phyloP scores from a whole-genome alignment of 108 stramenopile species.

The Fragilariopsis cylindrus region DNA sequence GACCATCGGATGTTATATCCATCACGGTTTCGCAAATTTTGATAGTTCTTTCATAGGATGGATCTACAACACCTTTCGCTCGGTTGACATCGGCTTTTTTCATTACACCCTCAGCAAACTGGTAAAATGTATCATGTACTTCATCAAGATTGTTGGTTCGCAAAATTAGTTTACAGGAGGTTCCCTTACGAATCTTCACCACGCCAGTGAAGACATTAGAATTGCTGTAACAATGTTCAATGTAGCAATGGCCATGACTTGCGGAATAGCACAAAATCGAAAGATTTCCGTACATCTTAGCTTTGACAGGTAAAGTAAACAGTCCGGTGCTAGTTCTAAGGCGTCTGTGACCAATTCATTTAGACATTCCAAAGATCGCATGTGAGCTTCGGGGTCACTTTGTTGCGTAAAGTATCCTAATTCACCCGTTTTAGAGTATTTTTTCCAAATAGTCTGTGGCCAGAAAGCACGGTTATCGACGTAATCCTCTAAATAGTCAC shows the following conservation, averaged over 20 bases:
- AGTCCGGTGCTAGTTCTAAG: conserved; percentile 91
- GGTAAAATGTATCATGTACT: conserved; percentile 75
- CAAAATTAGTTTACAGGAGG: conserved; percentile 79
- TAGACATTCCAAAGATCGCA: conserved; percentile 72
- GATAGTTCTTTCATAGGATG: conserved; percentile 72
- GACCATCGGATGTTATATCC: conserved; percentile 49
- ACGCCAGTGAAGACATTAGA: conserved; percentile 96
- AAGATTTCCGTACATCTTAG: conserved; percentile 89
- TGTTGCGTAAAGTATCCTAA: conserved; percentile 88
- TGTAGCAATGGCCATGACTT: conserved; percentile 99
- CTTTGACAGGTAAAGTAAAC: conserved; percentile 89
- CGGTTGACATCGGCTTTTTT: conserved; percentile 48
- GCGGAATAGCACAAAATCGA: conserved; percentile 99
- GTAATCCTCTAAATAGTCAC: conserved; percentile 99
- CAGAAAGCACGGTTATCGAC: conserved; percentile 99
- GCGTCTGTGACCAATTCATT: conserved; percentile 98
- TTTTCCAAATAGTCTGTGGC: conserved; percentile 96
- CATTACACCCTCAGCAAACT: conserved; percentile 58
- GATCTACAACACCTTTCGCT: conserved; percentile 62
- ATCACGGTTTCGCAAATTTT: conserved; percentile 67
- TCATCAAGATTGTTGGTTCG: conserved; percentile 66
- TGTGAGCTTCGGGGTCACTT: conserved; percentile 41
- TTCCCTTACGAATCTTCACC: conserved; percentile 93
- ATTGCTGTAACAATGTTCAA: conserved; percentile 93
- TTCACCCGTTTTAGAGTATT: conserved; percentile 74